Evolutionary conservation across 1,284 basidiomycete genomes (phyloP).

Genomic region (Xerocomus amazonicus): DNA sequence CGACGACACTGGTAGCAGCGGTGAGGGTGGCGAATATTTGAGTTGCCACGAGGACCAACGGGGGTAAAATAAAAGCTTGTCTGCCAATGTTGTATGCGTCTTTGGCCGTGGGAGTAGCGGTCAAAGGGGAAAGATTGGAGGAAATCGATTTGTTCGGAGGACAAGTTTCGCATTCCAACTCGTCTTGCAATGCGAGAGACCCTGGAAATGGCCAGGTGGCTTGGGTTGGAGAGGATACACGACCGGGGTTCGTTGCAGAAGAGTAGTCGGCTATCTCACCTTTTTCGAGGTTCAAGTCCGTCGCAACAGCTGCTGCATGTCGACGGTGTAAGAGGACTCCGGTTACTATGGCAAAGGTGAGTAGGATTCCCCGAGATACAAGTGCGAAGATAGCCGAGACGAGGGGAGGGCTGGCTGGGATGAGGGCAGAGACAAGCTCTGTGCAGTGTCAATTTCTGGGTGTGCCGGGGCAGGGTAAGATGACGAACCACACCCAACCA

Average conservation of each 20-base stretch:
- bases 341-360: conserved; percentile 14
- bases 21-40: conserved; percentile 25
- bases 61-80: background rate
- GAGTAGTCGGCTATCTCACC: background rate
- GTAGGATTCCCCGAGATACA: conserved; percentile 21
- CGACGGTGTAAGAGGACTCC: conserved; percentile 8
- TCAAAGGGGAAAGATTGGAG: conserved; percentile 3
- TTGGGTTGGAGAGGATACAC: conserved; percentile 31
- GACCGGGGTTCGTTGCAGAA: conserved; percentile 6
- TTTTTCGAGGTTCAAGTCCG: conserved; percentile 13
- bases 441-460: background rate
- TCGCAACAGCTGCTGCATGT: background rate
- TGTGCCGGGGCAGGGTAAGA: background rate
- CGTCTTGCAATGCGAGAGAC: conserved; percentile 22
- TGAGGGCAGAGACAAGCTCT: conserved; percentile 28
- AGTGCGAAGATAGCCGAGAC: conserved; percentile 25
- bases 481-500: conserved; percentile 28
- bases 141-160: background rate
- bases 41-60: conserved; percentile 17
- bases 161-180: background rate
- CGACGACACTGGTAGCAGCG: conserved; percentile 24
- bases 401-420: conserved; percentile 23
- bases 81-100: background rate
- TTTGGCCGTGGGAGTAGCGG: background rate
- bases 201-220: conserved; percentile 34